These are phyloP conservation scores for Dictyostelium citrinum DNA, from an alignment of 78 protist genomes.

Conservation along the genomic window DNA sequence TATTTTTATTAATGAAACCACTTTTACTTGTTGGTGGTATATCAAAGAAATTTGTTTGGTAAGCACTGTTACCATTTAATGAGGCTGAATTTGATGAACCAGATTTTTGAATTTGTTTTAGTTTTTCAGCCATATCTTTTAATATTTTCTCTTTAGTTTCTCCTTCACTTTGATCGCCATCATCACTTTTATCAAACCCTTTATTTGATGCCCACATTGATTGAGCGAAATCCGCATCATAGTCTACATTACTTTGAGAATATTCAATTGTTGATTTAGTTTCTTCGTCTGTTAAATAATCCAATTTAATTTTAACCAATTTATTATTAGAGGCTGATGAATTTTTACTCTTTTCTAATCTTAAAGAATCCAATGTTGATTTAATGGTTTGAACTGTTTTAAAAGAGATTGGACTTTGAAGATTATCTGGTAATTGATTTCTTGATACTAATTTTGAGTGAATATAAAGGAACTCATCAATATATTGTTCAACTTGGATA, in stretches of 20 bases:
- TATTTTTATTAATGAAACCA: not conserved
- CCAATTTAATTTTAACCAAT: conserved; percentile 43
- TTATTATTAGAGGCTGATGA: not conserved
- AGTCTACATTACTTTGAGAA: conserved; percentile 15
- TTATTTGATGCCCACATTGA: conserved; percentile 50
- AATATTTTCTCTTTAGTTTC: not conserved
- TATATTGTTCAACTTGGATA: not conserved
- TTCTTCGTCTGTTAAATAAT: conserved; percentile 58
- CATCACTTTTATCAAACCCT: not conserved
- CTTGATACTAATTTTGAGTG: not conserved
- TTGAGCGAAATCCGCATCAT: conserved; percentile 70
- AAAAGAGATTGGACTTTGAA: not conserved
- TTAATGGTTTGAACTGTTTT: not conserved
- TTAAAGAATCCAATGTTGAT: not conserved
- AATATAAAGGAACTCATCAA: not conserved
- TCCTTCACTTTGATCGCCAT: not conserved
- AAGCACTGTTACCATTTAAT: not conserved
- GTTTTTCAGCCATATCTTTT: not conserved
- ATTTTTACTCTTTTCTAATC: not conserved
- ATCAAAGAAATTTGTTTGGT: not conserved
- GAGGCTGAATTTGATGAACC: not conserved
- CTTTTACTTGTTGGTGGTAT: not conserved
- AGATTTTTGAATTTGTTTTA: not conserved
- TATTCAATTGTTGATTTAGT: conserved; percentile 1
- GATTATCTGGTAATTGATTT: not conserved